These are phyloP conservation scores for Terana coerulea DNA, from an alignment of 768 basidiomycete species.

Conservation along the genomic window DNA sequence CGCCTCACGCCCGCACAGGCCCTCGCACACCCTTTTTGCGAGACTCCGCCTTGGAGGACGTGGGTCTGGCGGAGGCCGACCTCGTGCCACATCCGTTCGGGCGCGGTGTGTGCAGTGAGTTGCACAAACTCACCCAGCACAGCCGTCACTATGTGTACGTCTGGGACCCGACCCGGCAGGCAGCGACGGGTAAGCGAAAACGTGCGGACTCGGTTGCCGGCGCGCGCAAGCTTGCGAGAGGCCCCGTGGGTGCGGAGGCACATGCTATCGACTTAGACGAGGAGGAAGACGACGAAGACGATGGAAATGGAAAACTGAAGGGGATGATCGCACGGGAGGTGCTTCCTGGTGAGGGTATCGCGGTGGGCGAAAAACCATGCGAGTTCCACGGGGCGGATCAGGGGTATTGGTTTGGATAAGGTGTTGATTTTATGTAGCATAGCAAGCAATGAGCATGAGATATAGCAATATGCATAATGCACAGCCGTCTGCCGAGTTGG, in stretches of 20 bases:
- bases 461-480: too few relatives aligned
- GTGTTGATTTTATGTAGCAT: too few relatives aligned
- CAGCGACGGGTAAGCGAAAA: neutral
- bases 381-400: slow-evolving; percentile 26
- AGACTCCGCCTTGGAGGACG: slow-evolving; percentile 29
- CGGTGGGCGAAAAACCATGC: slow-evolving; percentile 30
- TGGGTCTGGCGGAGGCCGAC: slow-evolving; percentile 55
- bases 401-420: slow-evolving; percentile 10
- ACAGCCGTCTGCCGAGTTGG: too few relatives aligned
- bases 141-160: neutral
- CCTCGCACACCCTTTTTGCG: slow-evolving; percentile 77
- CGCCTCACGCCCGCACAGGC: slow-evolving; percentile 75
- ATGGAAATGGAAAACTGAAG: slow-evolving; percentile 19
- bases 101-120: slow-evolving; percentile 59
- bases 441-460: too few relatives aligned
- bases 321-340: slow-evolving; percentile 19
- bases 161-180: neutral
- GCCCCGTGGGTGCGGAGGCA: neutral
- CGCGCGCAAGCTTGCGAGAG: too few relatives aligned
- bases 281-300: slow-evolving; percentile 22
- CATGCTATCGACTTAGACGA: neutral
- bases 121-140: slow-evolving; percentile 54
- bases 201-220: neutral
- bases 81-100: slow-evolving; percentile 68
- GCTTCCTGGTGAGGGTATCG: slow-evolving; percentile 28